Evolutionary conservation across 208 protist species (phyloP).

Genomic region (Crithidia expoeki): DNA sequence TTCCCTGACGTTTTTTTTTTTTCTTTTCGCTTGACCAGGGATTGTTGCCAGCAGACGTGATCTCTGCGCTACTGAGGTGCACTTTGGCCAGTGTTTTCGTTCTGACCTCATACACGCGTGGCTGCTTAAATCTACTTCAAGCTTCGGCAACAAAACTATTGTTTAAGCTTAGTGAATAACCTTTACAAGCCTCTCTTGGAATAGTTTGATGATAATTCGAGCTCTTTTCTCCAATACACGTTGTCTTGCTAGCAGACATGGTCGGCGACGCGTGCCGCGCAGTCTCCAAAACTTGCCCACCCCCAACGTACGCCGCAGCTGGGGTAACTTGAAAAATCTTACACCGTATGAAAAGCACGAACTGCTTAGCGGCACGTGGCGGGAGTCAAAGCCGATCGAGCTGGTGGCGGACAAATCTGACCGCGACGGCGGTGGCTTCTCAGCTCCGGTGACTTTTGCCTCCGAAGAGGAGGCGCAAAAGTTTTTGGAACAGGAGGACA

Average conservation of each 20-base stretch:
- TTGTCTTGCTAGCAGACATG: conserved; percentile 17
- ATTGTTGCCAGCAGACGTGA: too few species aligned
- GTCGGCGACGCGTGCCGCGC: conserved; percentile 15
- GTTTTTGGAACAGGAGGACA: conserved; percentile 59
- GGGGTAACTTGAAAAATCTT: conserved; percentile 47
- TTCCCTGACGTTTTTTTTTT: too few species aligned
- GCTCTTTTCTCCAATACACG: conserved; percentile 16
- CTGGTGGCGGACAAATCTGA: conserved; percentile 44
- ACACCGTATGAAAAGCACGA: conserved; percentile 44
- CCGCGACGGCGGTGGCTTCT: conserved; percentile 53
- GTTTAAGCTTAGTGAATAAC: too few species aligned
- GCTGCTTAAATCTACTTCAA: too few species aligned
- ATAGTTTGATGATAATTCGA: too few species aligned
- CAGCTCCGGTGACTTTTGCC: conserved; percentile 41
- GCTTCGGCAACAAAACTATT: too few species aligned
- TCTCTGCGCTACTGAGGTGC: too few species aligned
- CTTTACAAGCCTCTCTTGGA: too few species aligned
- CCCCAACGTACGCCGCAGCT: conserved; percentile 34
- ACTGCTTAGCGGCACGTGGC: conserved; percentile 60
- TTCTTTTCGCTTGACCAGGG: too few species aligned
- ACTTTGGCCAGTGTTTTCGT: too few species aligned
- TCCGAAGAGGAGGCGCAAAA: conserved; percentile 61
- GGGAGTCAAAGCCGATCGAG: conserved; percentile 40
- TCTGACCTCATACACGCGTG: too few species aligned
- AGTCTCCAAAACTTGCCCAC: conserved; percentile 35